Base-by-base conservation (phyloP, 2,329 filamentous ascomycete species). In the Zasmidium angulare region DNA sequence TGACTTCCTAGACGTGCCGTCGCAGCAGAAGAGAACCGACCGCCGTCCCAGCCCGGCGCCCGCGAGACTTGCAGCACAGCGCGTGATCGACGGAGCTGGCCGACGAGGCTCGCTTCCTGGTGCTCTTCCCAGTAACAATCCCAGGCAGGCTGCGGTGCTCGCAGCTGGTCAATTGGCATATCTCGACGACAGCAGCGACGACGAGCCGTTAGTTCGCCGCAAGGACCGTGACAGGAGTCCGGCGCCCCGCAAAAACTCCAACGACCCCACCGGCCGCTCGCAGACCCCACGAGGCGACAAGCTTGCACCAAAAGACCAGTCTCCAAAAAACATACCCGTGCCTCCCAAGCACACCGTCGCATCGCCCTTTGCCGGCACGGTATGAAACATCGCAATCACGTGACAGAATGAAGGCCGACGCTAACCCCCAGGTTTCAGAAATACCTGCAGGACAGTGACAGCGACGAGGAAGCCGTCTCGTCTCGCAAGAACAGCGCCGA, bases 381-480 rank as follows among this genome's bases (percentile, higher is more conserved):
- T 66, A 56, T 60, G 63, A 29, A 29, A 29, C 26, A 29, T 11
- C 53, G 40, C 24, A 19, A 55, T 63, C 63, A 64, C 63, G 63
- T 65, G 63, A 63, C 52, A 6, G 11, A 17, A 12, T 9, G 17
- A 50, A 51, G 29, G n/a, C 36, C 53, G 23, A 50, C 56, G 63
- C 63, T 67, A 63, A 67, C 60, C 58, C n/a, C 55, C 52, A 48
- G 50, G 43, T 59, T 61, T 50, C 46, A 66, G 59, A 73, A 73
- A 64, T 73, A 73, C 59, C 57, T 73, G 60, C 66, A 73, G 53
- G 71, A 73, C 64, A 72, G 69, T 52, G 68, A 69, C 55, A 56
- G 49, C 48, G 67, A 71, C 63, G 70, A 72, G 56, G 66, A 69
- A 55, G 67, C 68, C 46, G 63, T 69, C 40, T 61, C 63, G n/a